These are phyloP conservation scores for Aotearoamyces nothofagi DNA, from an alignment of 2,329 filamentous ascomycete species.

Conservation along the genomic window DNA sequence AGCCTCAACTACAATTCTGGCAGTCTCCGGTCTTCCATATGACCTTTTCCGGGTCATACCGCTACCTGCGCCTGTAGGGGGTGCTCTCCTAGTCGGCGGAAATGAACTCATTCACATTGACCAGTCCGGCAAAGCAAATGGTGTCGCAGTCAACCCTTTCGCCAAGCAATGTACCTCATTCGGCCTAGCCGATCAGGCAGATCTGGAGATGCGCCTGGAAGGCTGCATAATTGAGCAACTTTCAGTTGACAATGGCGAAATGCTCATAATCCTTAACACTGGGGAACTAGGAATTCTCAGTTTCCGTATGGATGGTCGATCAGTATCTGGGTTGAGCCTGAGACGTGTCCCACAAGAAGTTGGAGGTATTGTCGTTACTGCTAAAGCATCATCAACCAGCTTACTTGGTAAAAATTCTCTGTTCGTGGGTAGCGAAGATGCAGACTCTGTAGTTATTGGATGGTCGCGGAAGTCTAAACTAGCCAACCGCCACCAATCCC, in stretches of 20 bases:
- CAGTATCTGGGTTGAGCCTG: constrained; percentile 74
- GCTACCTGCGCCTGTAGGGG: constrained; percentile 73
- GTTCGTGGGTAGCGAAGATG: constrained; percentile 75
- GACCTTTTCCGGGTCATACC: constrained; percentile 75
- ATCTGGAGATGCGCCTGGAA: constrained; percentile 67
- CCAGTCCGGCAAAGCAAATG: constrained; percentile 86
- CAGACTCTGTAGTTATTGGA: constrained; percentile 67
- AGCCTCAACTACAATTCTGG: constrained; percentile 83
- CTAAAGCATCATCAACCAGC: constrained; percentile 52
- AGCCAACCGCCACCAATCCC: constrained; percentile 45
- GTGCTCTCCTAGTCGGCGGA: constrained; percentile 68
- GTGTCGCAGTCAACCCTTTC: constrained; percentile 84
- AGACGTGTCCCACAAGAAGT: constrained; percentile 45
- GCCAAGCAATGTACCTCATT: constrained; percentile 73
- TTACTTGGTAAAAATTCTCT: constrained; percentile 52
- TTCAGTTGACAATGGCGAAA: constrained; percentile 61
- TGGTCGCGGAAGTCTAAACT: constrained; percentile 57
- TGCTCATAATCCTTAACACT: constrained; percentile 67
- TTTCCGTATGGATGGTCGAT: constrained; percentile 81
- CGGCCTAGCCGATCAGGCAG: constrained; percentile 71
- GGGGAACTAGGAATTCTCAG: constrained; percentile 62
- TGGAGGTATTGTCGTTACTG: constrained; percentile 46
- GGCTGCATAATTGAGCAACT: constrained; percentile 65
- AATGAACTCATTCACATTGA: constrained; percentile 94
- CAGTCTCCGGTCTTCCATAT: constrained; percentile 70